Conservation (phyloP, 768 basidiomycete species). For the Candolleomyces eurysporus region DNA sequence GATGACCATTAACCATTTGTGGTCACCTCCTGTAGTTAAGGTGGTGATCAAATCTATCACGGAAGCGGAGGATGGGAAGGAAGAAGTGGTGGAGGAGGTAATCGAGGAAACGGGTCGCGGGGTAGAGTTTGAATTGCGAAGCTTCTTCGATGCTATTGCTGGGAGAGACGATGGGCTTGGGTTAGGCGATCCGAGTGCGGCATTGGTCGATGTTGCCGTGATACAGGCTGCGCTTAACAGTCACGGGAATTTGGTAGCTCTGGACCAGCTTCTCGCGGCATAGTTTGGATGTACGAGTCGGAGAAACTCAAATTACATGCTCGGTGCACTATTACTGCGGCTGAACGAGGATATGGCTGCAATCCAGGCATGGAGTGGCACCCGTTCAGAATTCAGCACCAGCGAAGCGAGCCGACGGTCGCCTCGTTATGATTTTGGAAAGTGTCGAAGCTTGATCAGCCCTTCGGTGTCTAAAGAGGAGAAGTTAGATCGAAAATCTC, state of each 20-base stretch:
- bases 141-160: constrained; percentile 57
- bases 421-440: too few relatives aligned
- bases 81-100: constrained; percentile 47
- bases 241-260: constrained; percentile 56
- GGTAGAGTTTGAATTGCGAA: constrained; percentile 52
- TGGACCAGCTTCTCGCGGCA: constrained; percentile 34
- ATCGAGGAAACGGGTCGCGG: constrained; percentile 51
- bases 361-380: neutral
- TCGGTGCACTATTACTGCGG: neutral
- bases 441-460: too few relatives aligned
- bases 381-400: too few relatives aligned
- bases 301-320: neutral
- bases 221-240: constrained; percentile 77
- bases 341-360: neutral
- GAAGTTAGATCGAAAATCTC: too few relatives aligned
- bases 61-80: constrained; percentile 34
- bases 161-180: constrained; percentile 46
- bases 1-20: constrained; percentile 43
- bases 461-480: too few relatives aligned
- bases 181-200: constrained; percentile 58
- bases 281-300: neutral
- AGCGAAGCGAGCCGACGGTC: too few relatives aligned
- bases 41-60: constrained; percentile 37
- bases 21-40: constrained; percentile 29
- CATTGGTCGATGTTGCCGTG: constrained; percentile 74